Evolutionary conservation across 2,329 filamentous ascomycete genomes (phyloP).

Genomic region (Fusarium albidum): DNA sequence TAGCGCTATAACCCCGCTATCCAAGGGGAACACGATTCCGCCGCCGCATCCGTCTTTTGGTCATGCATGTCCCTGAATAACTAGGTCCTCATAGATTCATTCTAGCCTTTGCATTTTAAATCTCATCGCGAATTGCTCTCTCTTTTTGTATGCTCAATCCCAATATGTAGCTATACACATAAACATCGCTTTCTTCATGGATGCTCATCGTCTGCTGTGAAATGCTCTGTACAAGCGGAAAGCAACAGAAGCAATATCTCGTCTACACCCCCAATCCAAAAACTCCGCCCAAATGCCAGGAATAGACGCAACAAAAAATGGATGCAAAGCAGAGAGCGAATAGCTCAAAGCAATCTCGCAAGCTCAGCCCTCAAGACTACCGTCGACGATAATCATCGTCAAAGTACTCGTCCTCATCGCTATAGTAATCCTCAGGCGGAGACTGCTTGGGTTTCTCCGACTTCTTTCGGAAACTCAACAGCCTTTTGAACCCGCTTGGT

Average conservation of each 20-base stretch:
- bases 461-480: slow-evolving; percentile 56
- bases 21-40: slow-evolving; percentile 25
- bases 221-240: slow-evolving; percentile 5
- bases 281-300: slow-evolving; percentile 22
- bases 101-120: background rate
- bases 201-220: slow-evolving; percentile 11
- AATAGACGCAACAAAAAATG: slow-evolving; percentile 10
- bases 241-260: background rate
- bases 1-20: slow-evolving; percentile 29
- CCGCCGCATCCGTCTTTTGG: slow-evolving; percentile 10
- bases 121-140: background rate
- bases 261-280: background rate
- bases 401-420: slow-evolving; percentile 39
- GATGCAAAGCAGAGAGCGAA: background rate
- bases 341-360: slow-evolving; percentile 11
- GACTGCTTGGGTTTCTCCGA: slow-evolving; percentile 28
- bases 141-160: slow-evolving; percentile 12
- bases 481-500: slow-evolving; percentile 52
- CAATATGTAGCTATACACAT: slow-evolving; percentile 16
- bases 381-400: slow-evolving; percentile 32
- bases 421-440: slow-evolving; percentile 36
- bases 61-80: background rate
- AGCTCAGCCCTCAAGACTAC: slow-evolving; percentile 19
- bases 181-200: slow-evolving; percentile 7
- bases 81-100: background rate